Conservation (phyloP, 2,329 filamentous ascomycete genomes). For the Fusarium equiseti region DNA sequence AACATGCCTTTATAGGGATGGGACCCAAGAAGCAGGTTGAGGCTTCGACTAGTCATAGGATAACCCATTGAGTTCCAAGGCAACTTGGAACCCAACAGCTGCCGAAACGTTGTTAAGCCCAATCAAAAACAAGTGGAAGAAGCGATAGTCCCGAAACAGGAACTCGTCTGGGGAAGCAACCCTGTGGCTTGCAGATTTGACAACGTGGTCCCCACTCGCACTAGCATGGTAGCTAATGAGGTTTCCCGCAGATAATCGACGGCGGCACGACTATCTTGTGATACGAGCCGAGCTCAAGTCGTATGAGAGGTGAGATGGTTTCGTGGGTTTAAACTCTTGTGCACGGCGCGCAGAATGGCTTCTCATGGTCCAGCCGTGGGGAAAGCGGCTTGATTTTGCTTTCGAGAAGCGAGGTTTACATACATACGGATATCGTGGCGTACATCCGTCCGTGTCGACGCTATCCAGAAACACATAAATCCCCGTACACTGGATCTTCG, state of each 20-base stretch:
- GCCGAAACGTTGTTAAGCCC: conserved; percentile 11
- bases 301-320: conserved; percentile 28
- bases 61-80: not conserved
- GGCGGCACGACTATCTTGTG: conserved; percentile 17
- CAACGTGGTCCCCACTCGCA: conserved; percentile 30
- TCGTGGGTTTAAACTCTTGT: conserved; percentile 25
- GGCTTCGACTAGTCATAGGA: conserved; percentile 16
- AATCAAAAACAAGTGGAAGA: conserved; percentile 32
- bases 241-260: conserved; percentile 27
- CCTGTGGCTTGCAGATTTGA: conserved; percentile 42
- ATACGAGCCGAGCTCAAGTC: conserved; percentile 35
- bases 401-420: conserved; percentile 19
- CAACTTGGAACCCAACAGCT: conserved; percentile 10
- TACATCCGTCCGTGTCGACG: not conserved
- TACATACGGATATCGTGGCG: not conserved
- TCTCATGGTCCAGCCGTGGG: conserved; percentile 13
- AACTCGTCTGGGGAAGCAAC: conserved; percentile 43
- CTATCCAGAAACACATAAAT: not conserved
- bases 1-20: conserved; percentile 16
- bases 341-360: conserved; percentile 39
- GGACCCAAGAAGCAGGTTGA: conserved; percentile 7
- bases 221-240: conserved; percentile 27
- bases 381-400: conserved; percentile 24
- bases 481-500: not conserved
- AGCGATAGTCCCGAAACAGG: conserved; percentile 41